Base-by-base conservation (phyloP, 1,284 basidiomycete species). In the Hortiboletus rubellus region DNA sequence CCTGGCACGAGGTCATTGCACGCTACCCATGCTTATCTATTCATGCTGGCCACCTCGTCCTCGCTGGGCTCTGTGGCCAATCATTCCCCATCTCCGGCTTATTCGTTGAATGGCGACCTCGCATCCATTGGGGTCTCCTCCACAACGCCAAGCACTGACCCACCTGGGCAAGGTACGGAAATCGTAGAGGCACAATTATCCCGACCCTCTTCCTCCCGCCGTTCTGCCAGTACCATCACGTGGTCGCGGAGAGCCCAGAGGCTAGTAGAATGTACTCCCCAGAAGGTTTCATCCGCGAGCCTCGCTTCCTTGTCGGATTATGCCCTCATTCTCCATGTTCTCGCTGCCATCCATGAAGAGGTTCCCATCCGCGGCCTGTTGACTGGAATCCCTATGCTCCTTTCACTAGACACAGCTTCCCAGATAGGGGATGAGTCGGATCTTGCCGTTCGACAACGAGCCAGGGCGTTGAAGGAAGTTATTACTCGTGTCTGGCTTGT, bases 341-440 rank as follows among this genome's bases (percentile, higher is more conserved):
- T 98, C 33, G 80, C 78, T 17, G 81, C 82, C 4, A 76, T 92
- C 15, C 86, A 94, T 49, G 78, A 85, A 52, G 80, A 87, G 42
- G 71, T 89, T 17, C 92, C 95, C 1, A 75, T 88, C 31, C 82
- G 88, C 27, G 88, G 88, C 1, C 68, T 96, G 38, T 72, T 94
- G 22, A 86, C 88, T 1, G 87, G 91, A 33, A 77, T 93, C 36
- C 95, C 96, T 2, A 95, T 96, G 89, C 74, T 98, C 40, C 70
- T 94, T 34, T 86, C 91, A 0, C 73, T 98, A 41, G 87, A 93
- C 63, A 72, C 69, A 7, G 82, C 84, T 38, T 79, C 82, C 3
- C 74, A 66, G 63, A 74, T 66, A 56, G 81, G 79, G 33, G 74
- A 75, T 17, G 65, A 69, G 10, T 70, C 70, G 33, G 78, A 82